phyloP scores from a whole-genome alignment of 768 basidiomycete genomes.

The Naganishia friedmannii region DNA sequence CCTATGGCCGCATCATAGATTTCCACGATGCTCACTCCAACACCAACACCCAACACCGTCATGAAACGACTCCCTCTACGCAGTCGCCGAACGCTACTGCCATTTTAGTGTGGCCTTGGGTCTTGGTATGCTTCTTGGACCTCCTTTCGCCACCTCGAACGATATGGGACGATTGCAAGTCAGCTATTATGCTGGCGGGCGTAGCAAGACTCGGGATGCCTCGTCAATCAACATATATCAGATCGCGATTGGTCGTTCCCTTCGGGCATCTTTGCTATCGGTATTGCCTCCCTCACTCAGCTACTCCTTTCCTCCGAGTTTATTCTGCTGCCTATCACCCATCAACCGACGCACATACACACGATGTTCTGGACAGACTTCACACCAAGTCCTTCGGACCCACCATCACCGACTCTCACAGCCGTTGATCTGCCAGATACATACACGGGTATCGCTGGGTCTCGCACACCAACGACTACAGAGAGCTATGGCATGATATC shows the following conservation, averaged over 20 bases:
- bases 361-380: background rate
- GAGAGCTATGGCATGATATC: background rate
- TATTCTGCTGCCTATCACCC: background rate
- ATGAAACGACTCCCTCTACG: background rate
- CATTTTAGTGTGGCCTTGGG: background rate
- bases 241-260: too few relatives aligned
- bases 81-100: background rate
- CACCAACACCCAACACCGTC: too few relatives aligned
- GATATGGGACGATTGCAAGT: too few relatives aligned
- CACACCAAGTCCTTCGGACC: background rate
- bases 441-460: background rate
- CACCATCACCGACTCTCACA: conserved; percentile 21
- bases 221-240: too few relatives aligned
- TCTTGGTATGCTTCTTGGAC: background rate
- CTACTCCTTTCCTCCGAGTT: background rate
- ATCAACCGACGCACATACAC: background rate
- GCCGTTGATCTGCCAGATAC: background rate
- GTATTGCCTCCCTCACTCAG: too few relatives aligned
- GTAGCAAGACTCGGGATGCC: too few relatives aligned
- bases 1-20: too few relatives aligned
- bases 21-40: too few relatives aligned
- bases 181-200: too few relatives aligned
- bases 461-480: too few relatives aligned
- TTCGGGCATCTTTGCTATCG: too few relatives aligned
- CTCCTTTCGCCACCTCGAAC: background rate